Base-by-base conservation (phyloP, 2,329 filamentous ascomycete species). In the Alternaria burnsii region DNA sequence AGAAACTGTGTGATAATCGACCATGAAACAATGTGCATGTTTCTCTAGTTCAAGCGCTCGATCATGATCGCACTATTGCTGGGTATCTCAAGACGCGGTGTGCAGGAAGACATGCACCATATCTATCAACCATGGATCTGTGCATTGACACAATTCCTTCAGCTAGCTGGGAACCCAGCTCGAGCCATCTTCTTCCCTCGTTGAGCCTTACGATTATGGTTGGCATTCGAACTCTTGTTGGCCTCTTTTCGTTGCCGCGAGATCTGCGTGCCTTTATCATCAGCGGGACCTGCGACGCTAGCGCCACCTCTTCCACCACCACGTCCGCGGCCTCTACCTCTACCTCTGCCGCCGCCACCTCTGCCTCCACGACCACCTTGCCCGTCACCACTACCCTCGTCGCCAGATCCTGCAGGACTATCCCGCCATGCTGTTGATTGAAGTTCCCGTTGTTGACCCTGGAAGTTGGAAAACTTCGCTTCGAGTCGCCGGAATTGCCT, bases 131-230 rank as follows among this genome's bases (percentile, higher is more conserved):
- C 18, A 7, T 5, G 16, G 10, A 12, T 4, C 8, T 3, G 32
- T n/a, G 32, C 22, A 24, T n/a, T 10, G 12, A 38, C 14, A 1
- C 36, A n/a, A 24, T 7, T 36, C 18, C 8, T 20, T 50, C 46
- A 59, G 9, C 57, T 59, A 34, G 80, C 82, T 11, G 81, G 57
- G 62, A 84, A 81, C 2, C 86, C 86, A 52, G 82, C 86, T 62
- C 86, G 81, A 3, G 86, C 86, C 81, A 89, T 86, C 77, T 89
- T 89, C 74, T 80, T 86, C 46, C 86, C 87, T 59, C 86, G 79
- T 70, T 87, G 85, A 73, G 96, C 91, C 51, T 93, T 86, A 26
- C 94, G 87, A 77, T 93, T 95, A 76, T 97, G 93, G 74, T 97
- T 97, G 32, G 92, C 93, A 62, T 90, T 84, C 22, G 90, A 91